These are phyloP conservation scores for Nicotiana otophora DNA, from an alignment of 257 asterid genomes.

Conservation along the genomic window DNA sequence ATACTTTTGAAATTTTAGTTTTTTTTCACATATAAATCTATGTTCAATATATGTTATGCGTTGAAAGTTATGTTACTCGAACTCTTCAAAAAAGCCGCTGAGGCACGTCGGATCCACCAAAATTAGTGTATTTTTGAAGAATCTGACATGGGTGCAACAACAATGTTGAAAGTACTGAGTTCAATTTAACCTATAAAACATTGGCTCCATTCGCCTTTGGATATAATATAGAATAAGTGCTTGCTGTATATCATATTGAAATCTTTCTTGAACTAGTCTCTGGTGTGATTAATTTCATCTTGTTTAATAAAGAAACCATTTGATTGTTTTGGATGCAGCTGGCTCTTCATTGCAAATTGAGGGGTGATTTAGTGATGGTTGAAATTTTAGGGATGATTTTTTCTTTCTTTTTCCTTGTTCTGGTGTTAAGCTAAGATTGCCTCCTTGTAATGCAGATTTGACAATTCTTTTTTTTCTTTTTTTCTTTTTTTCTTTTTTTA, in stretches of 20 bases:
- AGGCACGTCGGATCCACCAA: too few relatives aligned
- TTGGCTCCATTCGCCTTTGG: neutral
- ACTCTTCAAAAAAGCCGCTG: too few relatives aligned
- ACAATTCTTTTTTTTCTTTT: neutral
- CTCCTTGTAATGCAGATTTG: slow-evolving; percentile 19
- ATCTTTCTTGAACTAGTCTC: neutral
- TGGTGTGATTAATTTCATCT: neutral
- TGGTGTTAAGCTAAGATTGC: slow-evolving; percentile 17
- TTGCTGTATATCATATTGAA: neutral
- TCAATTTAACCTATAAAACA: neutral
- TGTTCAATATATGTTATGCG: too few relatives aligned
- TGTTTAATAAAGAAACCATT: neutral
- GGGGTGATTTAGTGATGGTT: slow-evolving; percentile 14
- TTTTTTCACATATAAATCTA: neutral
- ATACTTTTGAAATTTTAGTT: neutral
- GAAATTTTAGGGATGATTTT: slow-evolving; percentile 8
- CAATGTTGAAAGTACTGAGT: neutral
- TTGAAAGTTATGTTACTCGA: too few relatives aligned
- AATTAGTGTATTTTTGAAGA: too few relatives aligned
- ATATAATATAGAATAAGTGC: neutral
- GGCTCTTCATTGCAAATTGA: slow-evolving; percentile 22
- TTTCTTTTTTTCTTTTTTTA: neutral
- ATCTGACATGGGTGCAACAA: too few relatives aligned
- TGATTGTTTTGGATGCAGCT: slow-evolving; percentile 20
- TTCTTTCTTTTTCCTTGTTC: neutral